A percentile compares a stretch with the other conserved stretches of the same genome.
These are phyloP conservation scores for Crithidia bombi DNA, from an alignment of 208 protist species.

Conservation along the genomic window DNA sequence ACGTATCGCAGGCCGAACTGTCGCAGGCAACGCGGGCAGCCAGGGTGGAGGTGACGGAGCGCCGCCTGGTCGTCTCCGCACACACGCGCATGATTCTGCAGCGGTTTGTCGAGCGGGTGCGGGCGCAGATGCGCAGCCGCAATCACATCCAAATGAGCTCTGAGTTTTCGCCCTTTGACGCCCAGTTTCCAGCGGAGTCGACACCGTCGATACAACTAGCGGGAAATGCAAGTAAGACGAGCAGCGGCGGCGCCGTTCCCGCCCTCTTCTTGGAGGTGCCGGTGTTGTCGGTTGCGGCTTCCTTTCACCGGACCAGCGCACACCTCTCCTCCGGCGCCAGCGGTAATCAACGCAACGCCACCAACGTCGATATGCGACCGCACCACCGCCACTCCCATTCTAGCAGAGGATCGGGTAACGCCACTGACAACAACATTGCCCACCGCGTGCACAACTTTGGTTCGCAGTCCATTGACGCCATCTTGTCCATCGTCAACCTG, in stretches of 20 bases:
- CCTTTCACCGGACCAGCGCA: slow-evolving; percentile 13
- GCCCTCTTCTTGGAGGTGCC: slow-evolving; percentile 12
- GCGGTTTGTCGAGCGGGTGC: slow-evolving; percentile 28
- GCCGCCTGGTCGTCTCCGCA: slow-evolving; percentile 14
- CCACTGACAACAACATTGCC: not conserved
- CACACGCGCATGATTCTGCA: slow-evolving; percentile 24
- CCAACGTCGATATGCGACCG: not conserved
- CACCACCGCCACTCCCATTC: not conserved
- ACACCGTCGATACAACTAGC: not conserved
- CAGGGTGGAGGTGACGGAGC: slow-evolving; percentile 36
- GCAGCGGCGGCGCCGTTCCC: not conserved
- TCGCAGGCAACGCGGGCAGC: slow-evolving; percentile 35
- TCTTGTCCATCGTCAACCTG: slow-evolving; percentile 70
- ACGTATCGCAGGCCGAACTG: slow-evolving; percentile 48
- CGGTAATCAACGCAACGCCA: not conserved
- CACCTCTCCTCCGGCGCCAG: not conserved
- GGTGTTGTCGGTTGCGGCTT: not conserved
- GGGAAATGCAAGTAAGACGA: not conserved
- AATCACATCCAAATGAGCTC: slow-evolving; percentile 29
- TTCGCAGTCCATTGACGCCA: slow-evolving; percentile 47
- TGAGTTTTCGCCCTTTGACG: not conserved
- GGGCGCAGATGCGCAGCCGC: slow-evolving; percentile 9
- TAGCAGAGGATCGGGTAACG: not conserved
- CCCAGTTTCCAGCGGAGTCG: slow-evolving; percentile 1
- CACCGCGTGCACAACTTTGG: not conserved